These are phyloP conservation scores for Mucor velutinosus DNA, from an alignment of 371 early-diverging fungal genomes.

Conservation along the genomic window DNA sequence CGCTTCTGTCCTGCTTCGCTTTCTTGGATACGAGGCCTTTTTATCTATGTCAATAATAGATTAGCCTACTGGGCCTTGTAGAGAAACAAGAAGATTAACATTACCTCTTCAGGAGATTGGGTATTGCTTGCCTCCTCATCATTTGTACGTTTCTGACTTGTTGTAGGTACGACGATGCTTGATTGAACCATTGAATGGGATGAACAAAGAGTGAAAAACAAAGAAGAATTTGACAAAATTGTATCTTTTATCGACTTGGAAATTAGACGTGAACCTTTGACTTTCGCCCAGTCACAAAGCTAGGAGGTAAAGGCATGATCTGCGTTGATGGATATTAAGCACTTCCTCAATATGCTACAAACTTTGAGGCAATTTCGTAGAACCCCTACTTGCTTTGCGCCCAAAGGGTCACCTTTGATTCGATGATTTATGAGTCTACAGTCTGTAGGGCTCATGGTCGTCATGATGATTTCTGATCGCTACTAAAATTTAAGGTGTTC, in stretches of 20 bases:
- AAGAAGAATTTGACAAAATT: neutral
- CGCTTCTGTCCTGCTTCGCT: conserved; percentile 45
- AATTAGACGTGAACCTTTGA: neutral
- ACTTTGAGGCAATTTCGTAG: neutral
- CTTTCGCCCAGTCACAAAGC: neutral
- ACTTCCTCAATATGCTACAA: neutral
- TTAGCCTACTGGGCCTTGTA: neutral
- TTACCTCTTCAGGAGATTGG: neutral
- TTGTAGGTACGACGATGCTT: conserved; percentile 15
- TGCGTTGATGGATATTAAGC: neutral
- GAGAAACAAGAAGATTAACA: neutral
- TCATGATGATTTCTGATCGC: too few species aligned
- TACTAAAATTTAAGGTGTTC: too few species aligned
- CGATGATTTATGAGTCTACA: too few species aligned
- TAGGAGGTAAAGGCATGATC: neutral
- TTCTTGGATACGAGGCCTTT: conserved; percentile 34
- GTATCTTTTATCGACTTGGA: neutral
- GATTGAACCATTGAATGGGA: conserved; percentile 18
- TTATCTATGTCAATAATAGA: conserved; percentile 7
- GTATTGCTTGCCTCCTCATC: neutral
- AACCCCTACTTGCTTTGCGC: too few species aligned
- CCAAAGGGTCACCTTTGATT: too few species aligned
- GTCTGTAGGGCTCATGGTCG: too few species aligned
- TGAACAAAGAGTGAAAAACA: neutral
- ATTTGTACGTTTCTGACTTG: neutral